These are phyloP conservation scores for Pterothamnion heteromorphum DNA, from an alignment of 31 red algal genomes.

Conservation along the genomic window DNA sequence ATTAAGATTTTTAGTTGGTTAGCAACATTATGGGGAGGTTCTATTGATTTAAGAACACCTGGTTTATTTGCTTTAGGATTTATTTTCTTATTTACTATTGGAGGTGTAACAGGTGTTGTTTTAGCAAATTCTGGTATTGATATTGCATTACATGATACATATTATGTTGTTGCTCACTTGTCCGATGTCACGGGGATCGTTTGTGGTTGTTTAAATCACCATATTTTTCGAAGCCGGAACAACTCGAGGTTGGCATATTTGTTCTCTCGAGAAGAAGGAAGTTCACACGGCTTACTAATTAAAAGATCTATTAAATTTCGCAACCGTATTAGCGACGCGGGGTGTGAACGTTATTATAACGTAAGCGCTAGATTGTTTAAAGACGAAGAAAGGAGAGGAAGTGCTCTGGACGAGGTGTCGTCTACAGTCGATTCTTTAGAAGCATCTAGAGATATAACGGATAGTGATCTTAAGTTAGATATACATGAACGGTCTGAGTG, in stretches of 20 bases:
- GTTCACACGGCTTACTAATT: neutral
- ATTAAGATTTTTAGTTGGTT: conserved; percentile 56
- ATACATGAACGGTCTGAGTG: neutral
- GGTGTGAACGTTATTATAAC: neutral
- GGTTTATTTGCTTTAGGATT: conserved; percentile 39
- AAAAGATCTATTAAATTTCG: neutral
- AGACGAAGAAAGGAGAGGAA: conserved; percentile 1
- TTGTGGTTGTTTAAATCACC: neutral
- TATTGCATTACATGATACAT: conserved; percentile 17
- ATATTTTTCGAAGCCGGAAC: neutral
- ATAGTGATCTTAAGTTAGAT: neutral
- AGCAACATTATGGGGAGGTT: conserved; percentile 47
- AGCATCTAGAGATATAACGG: neutral
- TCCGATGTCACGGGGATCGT: neutral
- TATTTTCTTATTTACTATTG: conserved; percentile 29
- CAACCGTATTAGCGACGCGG: neutral
- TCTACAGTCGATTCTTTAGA: neutral
- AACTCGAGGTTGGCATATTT: neutral
- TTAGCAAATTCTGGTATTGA: conserved; percentile 28
- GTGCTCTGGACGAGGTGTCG: neutral
- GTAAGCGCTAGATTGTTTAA: neutral
- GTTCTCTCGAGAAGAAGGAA: neutral
- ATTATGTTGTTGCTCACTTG: conserved; percentile 3
- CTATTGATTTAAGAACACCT: conserved; percentile 49
- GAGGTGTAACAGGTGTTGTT: conserved; percentile 14